Percentiles rank a stretch among this genome's conserved stretches.
phyloP scores from a whole-genome alignment of 2,329 filamentous ascomycete genomes.

The Hymenoscyphus infarciens region DNA sequence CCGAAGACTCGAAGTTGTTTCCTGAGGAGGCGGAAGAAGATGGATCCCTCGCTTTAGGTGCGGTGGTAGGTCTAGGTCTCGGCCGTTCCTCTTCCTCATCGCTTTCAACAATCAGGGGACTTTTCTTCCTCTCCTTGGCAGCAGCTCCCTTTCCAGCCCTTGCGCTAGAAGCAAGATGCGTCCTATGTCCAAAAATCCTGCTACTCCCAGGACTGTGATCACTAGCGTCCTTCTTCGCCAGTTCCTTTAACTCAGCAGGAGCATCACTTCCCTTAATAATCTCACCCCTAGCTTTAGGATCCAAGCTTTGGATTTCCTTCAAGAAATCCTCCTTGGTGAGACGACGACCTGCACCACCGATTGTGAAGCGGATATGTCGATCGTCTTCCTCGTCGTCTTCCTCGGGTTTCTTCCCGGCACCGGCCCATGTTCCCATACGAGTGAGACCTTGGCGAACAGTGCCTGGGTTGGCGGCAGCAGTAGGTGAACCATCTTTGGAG shows the following conservation, averaged over 20 bases:
- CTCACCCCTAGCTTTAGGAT: constrained; percentile 53
- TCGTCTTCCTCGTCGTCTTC: constrained; percentile 59
- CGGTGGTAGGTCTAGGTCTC: neutral
- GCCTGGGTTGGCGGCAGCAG: neutral
- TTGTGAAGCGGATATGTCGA: constrained; percentile 70
- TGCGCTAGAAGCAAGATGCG: neutral
- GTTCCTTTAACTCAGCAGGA: constrained; percentile 30
- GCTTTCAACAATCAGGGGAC: neutral
- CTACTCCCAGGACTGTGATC: constrained; percentile 24
- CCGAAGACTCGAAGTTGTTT: constrained; percentile 57
- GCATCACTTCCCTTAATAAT: constrained; percentile 31
- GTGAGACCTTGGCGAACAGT: constrained; percentile 27
- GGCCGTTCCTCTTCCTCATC: constrained; percentile 4
- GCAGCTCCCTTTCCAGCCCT: constrained; percentile 30
- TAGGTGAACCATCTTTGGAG: constrained; percentile 4
- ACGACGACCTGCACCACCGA: constrained; percentile 66
- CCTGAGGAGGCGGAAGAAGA: constrained; percentile 14
- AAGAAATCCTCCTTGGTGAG: constrained; percentile 83
- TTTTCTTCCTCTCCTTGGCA: constrained; percentile 17
- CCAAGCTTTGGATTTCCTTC: constrained; percentile 66
- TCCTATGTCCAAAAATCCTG: constrained; percentile 29
- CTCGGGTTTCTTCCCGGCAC: constrained; percentile 17
- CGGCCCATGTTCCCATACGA: constrained; percentile 31
- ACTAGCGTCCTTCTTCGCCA: constrained; percentile 31
- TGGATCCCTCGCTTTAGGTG: neutral